Evolutionary conservation across 352 stramenopile species (phyloP), one percentile per base, ranked within the genome.

Genomic region (Globisporangium sylvaticum): DNA sequence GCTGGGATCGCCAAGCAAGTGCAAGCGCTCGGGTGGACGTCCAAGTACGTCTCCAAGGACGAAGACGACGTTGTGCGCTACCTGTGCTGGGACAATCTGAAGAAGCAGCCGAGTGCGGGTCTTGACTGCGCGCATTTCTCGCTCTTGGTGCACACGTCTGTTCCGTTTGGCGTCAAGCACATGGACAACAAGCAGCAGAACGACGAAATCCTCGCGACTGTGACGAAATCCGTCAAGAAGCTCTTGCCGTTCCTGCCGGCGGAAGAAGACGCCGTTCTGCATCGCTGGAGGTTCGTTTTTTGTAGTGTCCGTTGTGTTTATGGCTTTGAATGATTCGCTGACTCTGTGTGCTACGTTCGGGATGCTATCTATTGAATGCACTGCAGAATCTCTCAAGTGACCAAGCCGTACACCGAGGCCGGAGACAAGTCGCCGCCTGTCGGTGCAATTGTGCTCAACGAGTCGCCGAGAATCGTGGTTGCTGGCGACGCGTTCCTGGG

Each of bases 41-140:
- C 76, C 65, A 89, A 86, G 67, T 92, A 90, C 65, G 71, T 91
- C 12, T 57, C 73, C 3, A 46, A 57, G 1, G 72, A 80, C 29
- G 78, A 91, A 61, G 85, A 88, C 52, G 76, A 88, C 27, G 68
- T 89, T 57, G 76, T 92, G 31, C 84, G 81, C n/a, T 92, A 87
- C 64, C 57, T 92, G 42, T 92, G 83, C 67, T 92, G 84, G 83
- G 84, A 92, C 67, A 83, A 88, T 44, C 63, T 87, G 12, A 92
- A 92, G 69, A 90, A 90, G 42, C 46, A 76, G 1, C 4, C 66
- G 12, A 64, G 12, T 6, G n/a, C 58, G 7, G 58, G 37, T 1
- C 58, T 68, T 8, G 52, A 48, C 4, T 48, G 31, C 12, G 48
- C 66, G 3, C 29, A 66, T 22, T 71, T 74, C 24, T 58, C 81